These are phyloP conservation scores for Aspergillus incahuasiensis DNA, from an alignment of 495 filamentous ascomycete genomes.

Conservation along the genomic window DNA sequence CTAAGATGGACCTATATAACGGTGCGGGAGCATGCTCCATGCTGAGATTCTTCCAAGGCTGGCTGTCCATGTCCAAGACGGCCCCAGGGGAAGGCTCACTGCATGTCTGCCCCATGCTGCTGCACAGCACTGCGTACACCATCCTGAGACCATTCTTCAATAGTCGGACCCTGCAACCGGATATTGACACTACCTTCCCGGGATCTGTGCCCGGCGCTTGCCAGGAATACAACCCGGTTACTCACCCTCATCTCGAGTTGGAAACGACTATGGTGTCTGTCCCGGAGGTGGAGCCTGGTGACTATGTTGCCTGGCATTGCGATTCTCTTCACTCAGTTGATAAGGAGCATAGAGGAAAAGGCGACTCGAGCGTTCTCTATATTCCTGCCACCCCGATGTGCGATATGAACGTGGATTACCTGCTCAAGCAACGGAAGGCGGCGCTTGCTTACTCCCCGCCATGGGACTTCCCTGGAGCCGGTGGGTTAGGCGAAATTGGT, in stretches of 20 bases:
- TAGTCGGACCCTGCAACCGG: conserved; percentile 42
- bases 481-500: conserved; percentile 42
- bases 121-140: conserved; percentile 70
- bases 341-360: conserved; percentile 61
- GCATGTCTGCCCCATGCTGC: conserved; percentile 74
- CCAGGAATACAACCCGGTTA: conserved; percentile 66
- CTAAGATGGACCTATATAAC: conserved; percentile 72
- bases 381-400: conserved; percentile 83
- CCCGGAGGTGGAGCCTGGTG: conserved; percentile 71
- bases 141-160: conserved; percentile 84
- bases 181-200: conserved; percentile 50
- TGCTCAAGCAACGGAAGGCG: conserved; percentile 61
- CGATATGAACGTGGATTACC: conserved; percentile 64
- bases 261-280: conserved; percentile 71
- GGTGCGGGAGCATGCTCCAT: conserved; percentile 78
- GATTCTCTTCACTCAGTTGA: conserved; percentile 81
- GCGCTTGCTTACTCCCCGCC: conserved; percentile 39
- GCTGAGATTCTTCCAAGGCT: conserved; percentile 86
- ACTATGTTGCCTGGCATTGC: conserved; percentile 91
- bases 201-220: conserved; percentile 70
- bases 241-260: conserved; percentile 77
- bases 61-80: conserved; percentile 73
- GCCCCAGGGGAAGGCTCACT: conserved; percentile 73
- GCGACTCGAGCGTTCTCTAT: conserved; percentile 78
- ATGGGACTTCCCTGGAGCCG: conserved; percentile 61